Conservation (phyloP, 2,329 filamentous ascomycete genomes). For the Nemania diffusa region DNA sequence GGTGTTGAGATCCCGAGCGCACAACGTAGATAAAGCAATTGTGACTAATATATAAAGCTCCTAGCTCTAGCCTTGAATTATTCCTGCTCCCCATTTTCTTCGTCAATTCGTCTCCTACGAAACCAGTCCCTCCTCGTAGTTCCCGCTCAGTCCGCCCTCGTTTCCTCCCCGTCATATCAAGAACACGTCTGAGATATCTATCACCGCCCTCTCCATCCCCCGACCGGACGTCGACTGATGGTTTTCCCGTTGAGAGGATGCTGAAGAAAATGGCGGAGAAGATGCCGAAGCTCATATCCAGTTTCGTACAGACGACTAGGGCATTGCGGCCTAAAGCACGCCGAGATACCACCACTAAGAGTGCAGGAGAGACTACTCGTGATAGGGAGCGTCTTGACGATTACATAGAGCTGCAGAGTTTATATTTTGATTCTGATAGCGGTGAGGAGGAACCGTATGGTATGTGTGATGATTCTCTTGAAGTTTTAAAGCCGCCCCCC, state of each 20-base stretch:
- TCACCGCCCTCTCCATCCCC: too few relatives aligned
- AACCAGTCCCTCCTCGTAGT: neutral
- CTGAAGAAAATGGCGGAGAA: too few relatives aligned
- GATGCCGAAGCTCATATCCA: too few relatives aligned
- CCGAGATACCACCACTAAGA: too few relatives aligned
- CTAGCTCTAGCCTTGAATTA: neutral
- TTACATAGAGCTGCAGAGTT: neutral
- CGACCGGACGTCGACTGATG: too few relatives aligned
- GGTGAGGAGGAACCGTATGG: neutral
- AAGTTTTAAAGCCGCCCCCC: too few relatives aligned
- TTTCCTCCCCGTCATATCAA: neutral
- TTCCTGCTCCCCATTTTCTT: neutral
- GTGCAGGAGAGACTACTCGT: too few relatives aligned
- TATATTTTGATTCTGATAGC: neutral
- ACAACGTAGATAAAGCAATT: neutral
- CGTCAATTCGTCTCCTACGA: neutral
- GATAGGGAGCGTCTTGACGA: too few relatives aligned
- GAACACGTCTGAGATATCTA: too few relatives aligned
- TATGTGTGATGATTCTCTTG: neutral
- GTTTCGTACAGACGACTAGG: too few relatives aligned
- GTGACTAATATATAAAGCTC: neutral
- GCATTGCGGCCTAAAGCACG: too few relatives aligned
- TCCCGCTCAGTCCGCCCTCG: neutral
- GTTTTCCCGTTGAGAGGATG: too few relatives aligned
- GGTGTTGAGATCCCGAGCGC: neutral